phyloP scores from a whole-genome alignment of 2,329 filamentous ascomycete genomes.

The Fusarium anthophilum region DNA sequence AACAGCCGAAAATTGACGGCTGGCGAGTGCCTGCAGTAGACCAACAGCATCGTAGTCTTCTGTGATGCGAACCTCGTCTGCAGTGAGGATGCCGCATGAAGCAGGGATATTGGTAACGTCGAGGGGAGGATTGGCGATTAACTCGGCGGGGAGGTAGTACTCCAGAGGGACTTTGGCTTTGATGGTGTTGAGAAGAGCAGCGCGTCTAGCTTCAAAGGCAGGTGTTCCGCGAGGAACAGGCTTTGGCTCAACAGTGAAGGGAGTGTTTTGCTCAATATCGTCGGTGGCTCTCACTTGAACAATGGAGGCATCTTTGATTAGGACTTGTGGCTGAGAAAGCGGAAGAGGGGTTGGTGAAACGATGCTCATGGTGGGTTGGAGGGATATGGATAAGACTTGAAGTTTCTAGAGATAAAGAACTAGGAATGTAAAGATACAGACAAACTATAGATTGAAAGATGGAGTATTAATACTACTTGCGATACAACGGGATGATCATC shows the following conservation, averaged over 20 bases:
- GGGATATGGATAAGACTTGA: no score
- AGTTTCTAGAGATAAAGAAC: no score
- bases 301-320: neutral
- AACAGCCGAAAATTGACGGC: neutral
- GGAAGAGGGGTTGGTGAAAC: neutral
- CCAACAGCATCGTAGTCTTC: neutral
- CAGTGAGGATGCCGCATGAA: neutral
- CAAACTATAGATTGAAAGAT: neutral
- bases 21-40: neutral
- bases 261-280: constrained; percentile 44
- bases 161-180: neutral
- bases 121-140: neutral
- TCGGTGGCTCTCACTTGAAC: neutral
- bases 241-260: constrained; percentile 40
- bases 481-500: rapidly evolving
- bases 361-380: neutral
- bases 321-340: neutral
- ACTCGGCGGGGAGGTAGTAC: neutral
- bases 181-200: neutral
- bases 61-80: neutral
- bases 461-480: neutral
- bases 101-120: neutral
- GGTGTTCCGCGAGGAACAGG: neutral
- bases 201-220: neutral
- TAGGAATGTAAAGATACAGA: neutral